Evolutionary conservation across 108 stramenopile genomes (phyloP), one percentile per base, ranked within the genome.

Genomic region (Parmales sp.): DNA sequence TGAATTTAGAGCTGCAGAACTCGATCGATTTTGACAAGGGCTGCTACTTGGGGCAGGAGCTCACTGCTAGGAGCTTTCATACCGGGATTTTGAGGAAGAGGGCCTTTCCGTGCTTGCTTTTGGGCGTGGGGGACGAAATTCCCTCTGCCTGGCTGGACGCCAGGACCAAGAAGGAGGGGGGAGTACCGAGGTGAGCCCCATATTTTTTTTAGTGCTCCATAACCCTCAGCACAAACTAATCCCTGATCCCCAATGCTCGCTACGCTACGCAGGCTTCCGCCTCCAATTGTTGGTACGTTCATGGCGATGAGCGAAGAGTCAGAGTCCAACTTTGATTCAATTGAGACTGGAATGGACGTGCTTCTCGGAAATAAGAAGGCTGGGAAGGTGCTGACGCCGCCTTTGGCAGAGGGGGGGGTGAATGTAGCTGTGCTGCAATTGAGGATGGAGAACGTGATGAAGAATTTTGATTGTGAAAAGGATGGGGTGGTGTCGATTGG

Each of bases 1-100:
- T 76, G 75, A 95, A 96, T 51, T 81, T 95, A 67, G 96, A 96
- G 67, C 85, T 91, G 63, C 68, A 95, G 46, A 83, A 91, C 73
- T 91, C 88, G 29, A 85, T 97, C 25, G 79, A 76, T 38, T 99
- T 97, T 71, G 45, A 72, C 64, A 99, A 99, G 75, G 98, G 98
- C 7, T 99, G 98, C 78, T 99, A 99, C 77, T 44, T 97, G 0
- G 98, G 98, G 37, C 98, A 99, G 72, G 98, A 99, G 70, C 72
- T 99, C 41, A 93, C 95, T 4, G 98, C 98, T 1, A 75, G 98
- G 16, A 90, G 94, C 0, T 88, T 94, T 49, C 91, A 83, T 72
- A 92, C 91, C 64, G 96, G 97, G 51, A 81, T 85, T 18, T 70
- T 98, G 20, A 85, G 97, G 39, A 96, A 96, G 74, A 83, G 97